phyloP scores from a whole-genome alignment of 2,329 filamentous ascomycete genomes.

The Trichoderma arundinaceum region DNA sequence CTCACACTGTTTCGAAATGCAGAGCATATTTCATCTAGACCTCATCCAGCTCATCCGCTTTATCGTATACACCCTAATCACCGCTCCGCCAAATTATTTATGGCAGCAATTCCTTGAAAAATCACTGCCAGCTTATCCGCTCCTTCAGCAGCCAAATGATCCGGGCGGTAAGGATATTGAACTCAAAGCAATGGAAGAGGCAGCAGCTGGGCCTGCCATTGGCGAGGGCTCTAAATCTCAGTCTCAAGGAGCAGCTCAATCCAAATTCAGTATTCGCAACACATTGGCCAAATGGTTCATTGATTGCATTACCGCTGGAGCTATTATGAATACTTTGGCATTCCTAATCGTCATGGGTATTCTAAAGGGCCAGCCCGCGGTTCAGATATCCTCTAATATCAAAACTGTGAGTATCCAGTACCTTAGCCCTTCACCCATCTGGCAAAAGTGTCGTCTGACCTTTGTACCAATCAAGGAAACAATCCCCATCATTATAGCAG shows the following conservation, averaged over 20 bases:
- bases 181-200: conserved; percentile 40
- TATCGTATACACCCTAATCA: conserved; percentile 57
- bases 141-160: conserved; percentile 1
- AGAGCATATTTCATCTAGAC: conserved; percentile 53
- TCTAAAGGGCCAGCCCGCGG: conserved; percentile 48
- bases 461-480: conserved; percentile 46
- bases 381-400: conserved; percentile 49
- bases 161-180: conserved; percentile 39
- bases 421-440: background rate
- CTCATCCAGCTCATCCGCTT: conserved; percentile 58
- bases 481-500: conserved; percentile 54
- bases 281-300: conserved; percentile 57
- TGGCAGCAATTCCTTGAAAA: conserved; percentile 63
- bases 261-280: conserved; percentile 49
- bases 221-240: background rate
- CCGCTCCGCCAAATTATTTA: conserved; percentile 61
- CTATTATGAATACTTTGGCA: conserved; percentile 53
- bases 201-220: conserved; percentile 12
- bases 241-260: background rate
- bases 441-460: background rate
- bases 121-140: conserved; percentile 56
- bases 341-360: conserved; percentile 56
- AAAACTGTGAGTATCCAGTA: conserved; percentile 40
- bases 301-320: conserved; percentile 55
- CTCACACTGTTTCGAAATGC: background rate